These are phyloP conservation scores for Trichothecium sympodiale DNA, from an alignment of 2,329 filamentous ascomycete species.

Conservation along the genomic window DNA sequence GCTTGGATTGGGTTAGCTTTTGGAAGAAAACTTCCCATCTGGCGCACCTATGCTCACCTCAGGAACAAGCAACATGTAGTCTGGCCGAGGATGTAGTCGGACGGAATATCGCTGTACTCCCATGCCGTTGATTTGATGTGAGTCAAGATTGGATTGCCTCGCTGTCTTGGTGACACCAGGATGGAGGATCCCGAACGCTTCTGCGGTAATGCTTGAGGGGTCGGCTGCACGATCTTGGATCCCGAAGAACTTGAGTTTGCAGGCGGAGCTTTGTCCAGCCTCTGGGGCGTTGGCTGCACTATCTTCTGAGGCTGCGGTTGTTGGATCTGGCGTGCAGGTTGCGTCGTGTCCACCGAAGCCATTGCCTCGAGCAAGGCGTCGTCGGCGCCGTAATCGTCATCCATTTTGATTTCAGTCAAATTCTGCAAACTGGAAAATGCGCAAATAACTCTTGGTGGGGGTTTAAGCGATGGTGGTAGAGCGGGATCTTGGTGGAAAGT, in stretches of 20 bases:
- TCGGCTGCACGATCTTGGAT: slow-evolving; percentile 67
- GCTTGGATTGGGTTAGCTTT: slow-evolving; percentile 23
- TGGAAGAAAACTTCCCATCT: not conserved
- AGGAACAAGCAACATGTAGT: slow-evolving; percentile 90
- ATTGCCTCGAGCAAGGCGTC: slow-evolving; percentile 45
- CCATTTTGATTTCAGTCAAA: slow-evolving; percentile 19
- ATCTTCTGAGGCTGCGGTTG: slow-evolving; percentile 31
- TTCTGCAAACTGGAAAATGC: no score
- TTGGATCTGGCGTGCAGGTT: slow-evolving; percentile 4
- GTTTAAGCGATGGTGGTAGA: no score
- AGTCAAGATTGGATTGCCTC: slow-evolving; percentile 86
- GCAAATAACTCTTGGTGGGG: no score
- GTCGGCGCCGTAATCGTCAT: slow-evolving; percentile 48
- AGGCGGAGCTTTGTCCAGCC: slow-evolving; percentile 37
- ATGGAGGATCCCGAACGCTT: slow-evolving; percentile 61
- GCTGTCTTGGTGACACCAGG: slow-evolving; percentile 82
- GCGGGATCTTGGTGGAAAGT: no score
- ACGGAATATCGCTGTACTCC: slow-evolving; percentile 96
- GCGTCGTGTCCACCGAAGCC: slow-evolving; percentile 31
- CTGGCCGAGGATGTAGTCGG: slow-evolving; percentile 79
- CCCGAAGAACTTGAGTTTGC: slow-evolving; percentile 15
- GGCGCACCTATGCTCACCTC: slow-evolving; percentile 27
- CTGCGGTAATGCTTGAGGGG: slow-evolving; percentile 70
- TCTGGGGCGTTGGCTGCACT: slow-evolving; percentile 41
- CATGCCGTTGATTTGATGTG: slow-evolving; percentile 74